Conservation (phyloP, 805 yeast species). For the Saccharomycopsis guyanensis region DNA sequence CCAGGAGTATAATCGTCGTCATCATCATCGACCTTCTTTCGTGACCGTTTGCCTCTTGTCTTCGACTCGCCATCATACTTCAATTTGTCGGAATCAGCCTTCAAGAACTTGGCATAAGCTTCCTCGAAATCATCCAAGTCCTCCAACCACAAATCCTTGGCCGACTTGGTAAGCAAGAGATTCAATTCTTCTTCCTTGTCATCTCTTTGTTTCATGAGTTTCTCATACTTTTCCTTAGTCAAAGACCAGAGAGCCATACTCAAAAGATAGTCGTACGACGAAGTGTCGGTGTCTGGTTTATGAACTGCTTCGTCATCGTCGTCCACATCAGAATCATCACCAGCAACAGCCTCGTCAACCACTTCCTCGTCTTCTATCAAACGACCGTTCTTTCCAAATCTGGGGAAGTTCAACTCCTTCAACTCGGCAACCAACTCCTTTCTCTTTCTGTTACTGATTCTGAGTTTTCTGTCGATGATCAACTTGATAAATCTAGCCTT, state of each 20-base stretch:
- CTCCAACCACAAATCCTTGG: slow-evolving; percentile 81
- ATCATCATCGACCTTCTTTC: slow-evolving; percentile 13
- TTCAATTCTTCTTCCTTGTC: slow-evolving; percentile 67
- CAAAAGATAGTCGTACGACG: slow-evolving; percentile 77
- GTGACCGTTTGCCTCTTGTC: slow-evolving; percentile 4
- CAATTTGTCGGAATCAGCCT: slow-evolving; percentile 52
- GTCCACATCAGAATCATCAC: slow-evolving; percentile 28
- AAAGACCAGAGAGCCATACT: slow-evolving; percentile 94
- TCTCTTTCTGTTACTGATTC: slow-evolving; percentile 69
- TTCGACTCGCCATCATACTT: slow-evolving; percentile 4
- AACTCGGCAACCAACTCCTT: slow-evolving; percentile 56
- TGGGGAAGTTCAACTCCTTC: slow-evolving; percentile 60
- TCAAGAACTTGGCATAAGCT: slow-evolving; percentile 62
- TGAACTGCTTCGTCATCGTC: slow-evolving; percentile 31
- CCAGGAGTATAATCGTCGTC: slow-evolving; percentile 15
- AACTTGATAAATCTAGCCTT: slow-evolving; percentile 90
- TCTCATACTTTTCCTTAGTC: slow-evolving; percentile 83
- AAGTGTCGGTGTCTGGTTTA: slow-evolving; percentile 42
- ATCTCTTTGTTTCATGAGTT: slow-evolving; percentile 62
- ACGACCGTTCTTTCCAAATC: slow-evolving; percentile 39
- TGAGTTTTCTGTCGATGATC: slow-evolving; percentile 70
- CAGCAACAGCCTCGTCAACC: slow-evolving; percentile 32
- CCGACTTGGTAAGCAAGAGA: slow-evolving; percentile 52
- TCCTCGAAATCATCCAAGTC: slow-evolving; percentile 71
- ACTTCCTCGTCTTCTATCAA: slow-evolving; percentile 31